Evolutionary conservation across 495 filamentous ascomycete species (phyloP).

Genomic region (Penicilliopsis zonata): DNA sequence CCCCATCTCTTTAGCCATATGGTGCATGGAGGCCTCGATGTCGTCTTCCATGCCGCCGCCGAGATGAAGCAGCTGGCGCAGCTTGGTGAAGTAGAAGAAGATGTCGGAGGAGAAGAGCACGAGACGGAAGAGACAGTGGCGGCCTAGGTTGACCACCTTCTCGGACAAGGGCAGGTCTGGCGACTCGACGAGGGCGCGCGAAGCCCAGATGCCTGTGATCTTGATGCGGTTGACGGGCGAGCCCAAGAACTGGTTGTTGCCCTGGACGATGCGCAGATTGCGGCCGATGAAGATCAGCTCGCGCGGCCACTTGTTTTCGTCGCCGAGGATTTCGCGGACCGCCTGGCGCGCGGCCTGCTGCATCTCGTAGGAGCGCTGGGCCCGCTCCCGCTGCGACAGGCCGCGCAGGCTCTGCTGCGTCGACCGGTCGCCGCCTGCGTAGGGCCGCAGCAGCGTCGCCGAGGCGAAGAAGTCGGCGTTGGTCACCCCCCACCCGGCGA

Average conservation of each 20-base stretch:
- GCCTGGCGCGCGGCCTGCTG: conserved; percentile 75
- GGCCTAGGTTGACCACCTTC: conserved; percentile 44
- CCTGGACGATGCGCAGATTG: conserved; percentile 87
- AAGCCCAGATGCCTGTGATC: conserved; percentile 87
- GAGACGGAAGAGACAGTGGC: conserved; percentile 66
- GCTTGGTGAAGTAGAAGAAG: conserved; percentile 67
- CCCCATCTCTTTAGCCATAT: conserved; percentile 81
- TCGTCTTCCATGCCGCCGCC: conserved; percentile 91
- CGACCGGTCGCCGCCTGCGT: conserved; percentile 66
- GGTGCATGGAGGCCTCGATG: conserved; percentile 73
- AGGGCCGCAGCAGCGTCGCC: conserved; percentile 80
- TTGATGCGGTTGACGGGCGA: conserved; percentile 92
- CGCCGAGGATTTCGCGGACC: conserved; percentile 70
- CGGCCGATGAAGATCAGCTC: conserved; percentile 93
- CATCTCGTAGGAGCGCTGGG: conserved; percentile 63
- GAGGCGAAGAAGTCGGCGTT: conserved; percentile 84
- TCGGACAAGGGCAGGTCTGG: conserved; percentile 44
- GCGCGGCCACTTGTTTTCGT: conserved; percentile 86
- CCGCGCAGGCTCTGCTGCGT: conserved; percentile 50
- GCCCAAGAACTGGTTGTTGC: conserved; percentile 73
- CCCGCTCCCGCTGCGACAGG: conserved; percentile 39
- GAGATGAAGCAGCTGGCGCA: conserved; percentile 59
- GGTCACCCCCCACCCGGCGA: conserved; percentile 70
- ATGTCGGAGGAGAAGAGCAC: conserved; percentile 72
- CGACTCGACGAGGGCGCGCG: conserved; percentile 59